A percentile compares a stretch with the other conserved stretches of the same genome.
Conservation (phyloP, 2,329 filamentous ascomycete species). For the Curvularia sp. region DNA sequence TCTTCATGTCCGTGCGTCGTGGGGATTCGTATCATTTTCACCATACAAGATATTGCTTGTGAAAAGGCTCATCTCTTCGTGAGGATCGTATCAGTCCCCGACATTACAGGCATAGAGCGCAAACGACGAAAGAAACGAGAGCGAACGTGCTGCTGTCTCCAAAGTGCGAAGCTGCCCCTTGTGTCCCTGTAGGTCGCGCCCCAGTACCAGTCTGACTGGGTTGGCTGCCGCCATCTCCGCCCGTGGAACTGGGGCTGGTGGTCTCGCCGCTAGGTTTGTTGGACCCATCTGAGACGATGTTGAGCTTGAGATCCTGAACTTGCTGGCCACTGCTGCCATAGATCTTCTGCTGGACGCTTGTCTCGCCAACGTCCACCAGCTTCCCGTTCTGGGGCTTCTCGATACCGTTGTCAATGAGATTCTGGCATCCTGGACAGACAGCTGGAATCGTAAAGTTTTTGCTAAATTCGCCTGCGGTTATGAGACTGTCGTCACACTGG, state of each 20-base stretch:
- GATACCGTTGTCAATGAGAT: conserved; percentile 80
- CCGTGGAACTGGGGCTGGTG: conserved; percentile 27
- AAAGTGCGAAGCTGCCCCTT: conserved; percentile 21
- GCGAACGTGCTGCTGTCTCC: conserved; percentile 3
- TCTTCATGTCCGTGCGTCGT: not conserved
- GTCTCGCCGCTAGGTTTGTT: conserved; percentile 62
- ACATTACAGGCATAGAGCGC: conserved; percentile 9
- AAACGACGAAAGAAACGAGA: conserved; percentile 8
- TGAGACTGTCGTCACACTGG: conserved; percentile 70
- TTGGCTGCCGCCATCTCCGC: not conserved
- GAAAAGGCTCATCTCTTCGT: not conserved
- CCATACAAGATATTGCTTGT: not conserved
- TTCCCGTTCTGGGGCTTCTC: conserved; percentile 63
- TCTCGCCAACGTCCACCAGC: conserved; percentile 66
- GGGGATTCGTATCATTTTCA: not conserved
- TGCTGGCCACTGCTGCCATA: conserved; percentile 62
- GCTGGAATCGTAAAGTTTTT: conserved; percentile 82
- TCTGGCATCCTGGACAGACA: conserved; percentile 68
- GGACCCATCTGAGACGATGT: conserved; percentile 58
- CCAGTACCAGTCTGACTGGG: conserved; percentile 21
- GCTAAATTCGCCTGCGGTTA: conserved; percentile 71
- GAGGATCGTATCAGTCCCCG: not conserved
- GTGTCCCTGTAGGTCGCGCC: conserved; percentile 26
- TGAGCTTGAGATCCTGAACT: conserved; percentile 70
- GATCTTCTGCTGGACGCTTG: conserved; percentile 65